Base-by-base conservation (phyloP, 108 stramenopile species). In the Mediolabrus comicus region DNA sequence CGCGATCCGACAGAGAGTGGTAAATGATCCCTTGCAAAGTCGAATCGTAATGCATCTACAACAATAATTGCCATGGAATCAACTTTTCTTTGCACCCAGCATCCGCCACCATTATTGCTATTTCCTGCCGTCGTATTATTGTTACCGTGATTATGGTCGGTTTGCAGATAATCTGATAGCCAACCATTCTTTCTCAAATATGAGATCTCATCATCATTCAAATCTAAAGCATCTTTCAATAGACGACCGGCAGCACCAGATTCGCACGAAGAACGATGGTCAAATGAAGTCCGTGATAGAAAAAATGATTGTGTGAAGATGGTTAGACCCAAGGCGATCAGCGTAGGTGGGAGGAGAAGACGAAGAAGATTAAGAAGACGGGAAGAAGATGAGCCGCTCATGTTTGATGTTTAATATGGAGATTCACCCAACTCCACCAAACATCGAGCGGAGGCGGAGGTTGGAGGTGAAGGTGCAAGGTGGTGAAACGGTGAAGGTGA, bases 1-100 rank as follows among this genome's bases (percentile, higher is more conserved):
- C 88, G 56, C n/a, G 83, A 55, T 26, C 90, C 90, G 9, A 94
- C 73, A 3, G 93, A 91, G 5, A 77, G 61, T 1, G 93, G 93
- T 16, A 94, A 64, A 70, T 79, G 71, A 71, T 90, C 83, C 32
- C 71, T 69, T 16, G 92, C 92, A 84, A 98, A 98, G 70, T 98
- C 98, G 76, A 96, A 97, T 31, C 97, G 81, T 41, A 98, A 78
- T 17, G 98, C 98, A 71, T 98, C 98, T 25, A 98, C 91, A 0
- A 98, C 91, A 26, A 98, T 35, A 53, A 97, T 80, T 12, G 91
- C 84, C 69, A 96, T 57, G 4, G 87, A 84, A 59, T 97, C 87
- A 55, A 93, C 84, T 25, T 68, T 63, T 17, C 89, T 95, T 34
- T 81, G 69, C 49, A 90, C 58, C 92, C 94, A 94, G 71, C 93